phyloP scores from a whole-genome alignment of 495 filamentous ascomycete species.

The Glarea lozoyensis region DNA sequence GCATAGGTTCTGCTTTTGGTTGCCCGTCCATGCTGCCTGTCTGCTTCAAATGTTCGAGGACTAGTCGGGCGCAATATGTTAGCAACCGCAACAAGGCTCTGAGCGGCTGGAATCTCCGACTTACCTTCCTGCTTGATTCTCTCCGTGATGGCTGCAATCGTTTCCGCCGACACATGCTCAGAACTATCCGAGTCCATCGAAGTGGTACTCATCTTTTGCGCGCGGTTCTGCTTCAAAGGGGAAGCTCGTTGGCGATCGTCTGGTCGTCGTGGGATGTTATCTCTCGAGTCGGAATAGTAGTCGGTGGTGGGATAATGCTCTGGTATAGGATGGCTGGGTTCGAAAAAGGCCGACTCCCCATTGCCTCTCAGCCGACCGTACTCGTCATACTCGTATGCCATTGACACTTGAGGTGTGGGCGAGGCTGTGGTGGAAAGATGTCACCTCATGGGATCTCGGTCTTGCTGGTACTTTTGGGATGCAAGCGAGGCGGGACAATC shows the following conservation, averaged over 20 bases:
- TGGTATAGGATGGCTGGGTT: slow-evolving; percentile 3
- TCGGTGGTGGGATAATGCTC: slow-evolving; percentile 10
- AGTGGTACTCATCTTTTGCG: slow-evolving; percentile 13
- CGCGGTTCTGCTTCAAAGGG: slow-evolving; percentile 7
- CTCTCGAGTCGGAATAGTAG: slow-evolving; percentile 11
- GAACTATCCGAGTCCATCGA: slow-evolving; percentile 3
- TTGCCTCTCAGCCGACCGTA: slow-evolving; percentile 10
- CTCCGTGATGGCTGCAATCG: slow-evolving; percentile 19
- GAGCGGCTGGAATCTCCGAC: not conserved
- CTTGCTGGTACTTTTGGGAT: not conserved
- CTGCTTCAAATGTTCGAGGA: slow-evolving; percentile 20
- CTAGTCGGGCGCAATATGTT: slow-evolving; percentile 6
- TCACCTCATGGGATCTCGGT: slow-evolving; percentile 3
- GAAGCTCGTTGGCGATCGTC: slow-evolving; percentile 9
- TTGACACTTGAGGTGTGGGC: slow-evolving; percentile 2
- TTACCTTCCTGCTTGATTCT: slow-evolving; percentile 12
- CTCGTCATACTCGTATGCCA: slow-evolving; percentile 11
- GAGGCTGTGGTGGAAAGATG: slow-evolving; percentile 4
- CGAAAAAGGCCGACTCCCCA: slow-evolving; percentile 15
- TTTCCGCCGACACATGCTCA: slow-evolving; percentile 18
- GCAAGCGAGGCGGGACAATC: no score
- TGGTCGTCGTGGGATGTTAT: slow-evolving; percentile 2
- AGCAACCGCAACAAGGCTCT: slow-evolving; percentile 4
- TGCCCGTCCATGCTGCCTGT: slow-evolving; percentile 14
- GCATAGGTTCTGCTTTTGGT: slow-evolving; percentile 8